Percentiles rank a stretch among this genome's conserved stretches.
Conservation (phyloP, 768 basidiomycete species). For the Serpula lacrymans region DNA sequence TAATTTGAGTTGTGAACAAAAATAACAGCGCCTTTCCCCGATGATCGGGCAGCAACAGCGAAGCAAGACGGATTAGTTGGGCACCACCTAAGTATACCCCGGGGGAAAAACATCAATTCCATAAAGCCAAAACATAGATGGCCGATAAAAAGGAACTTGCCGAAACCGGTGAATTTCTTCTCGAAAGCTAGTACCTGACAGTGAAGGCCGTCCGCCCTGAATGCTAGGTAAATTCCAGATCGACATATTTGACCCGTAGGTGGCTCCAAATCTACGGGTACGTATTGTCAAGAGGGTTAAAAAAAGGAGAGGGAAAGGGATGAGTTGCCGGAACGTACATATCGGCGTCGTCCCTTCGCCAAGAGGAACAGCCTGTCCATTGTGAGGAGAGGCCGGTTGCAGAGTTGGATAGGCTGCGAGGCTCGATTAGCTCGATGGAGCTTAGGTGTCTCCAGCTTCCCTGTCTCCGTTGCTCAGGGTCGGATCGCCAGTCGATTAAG, state of each 20-base stretch:
- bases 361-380: constrained; percentile 61
- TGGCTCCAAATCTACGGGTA: constrained; percentile 61
- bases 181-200: constrained; percentile 59
- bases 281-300: not conserved
- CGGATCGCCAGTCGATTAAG: constrained; percentile 80
- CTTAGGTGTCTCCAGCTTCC: constrained; percentile 59
- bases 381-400: constrained; percentile 42
- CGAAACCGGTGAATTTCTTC: constrained; percentile 70
- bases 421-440: constrained; percentile 71
- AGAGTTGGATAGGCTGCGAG: constrained; percentile 54
- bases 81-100: constrained; percentile 74
- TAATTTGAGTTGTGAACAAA: constrained; percentile 69
- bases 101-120: not conserved
- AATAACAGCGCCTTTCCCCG: constrained; percentile 60
- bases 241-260: constrained; percentile 67
- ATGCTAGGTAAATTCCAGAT: constrained; percentile 76
- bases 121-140: constrained; percentile 2
- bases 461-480: constrained; percentile 51
- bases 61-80: constrained; percentile 74
- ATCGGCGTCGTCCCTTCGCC: constrained; percentile 67
- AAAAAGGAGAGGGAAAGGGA: not conserved
- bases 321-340: constrained; percentile 41
- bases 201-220: constrained; percentile 68
- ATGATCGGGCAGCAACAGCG: constrained; percentile 63
- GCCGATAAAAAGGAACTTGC: constrained; percentile 29